These are phyloP conservation scores for Nakaseomyces uthaithaninus DNA, from an alignment of 1,139 yeast genomes.

Conservation along the genomic window DNA sequence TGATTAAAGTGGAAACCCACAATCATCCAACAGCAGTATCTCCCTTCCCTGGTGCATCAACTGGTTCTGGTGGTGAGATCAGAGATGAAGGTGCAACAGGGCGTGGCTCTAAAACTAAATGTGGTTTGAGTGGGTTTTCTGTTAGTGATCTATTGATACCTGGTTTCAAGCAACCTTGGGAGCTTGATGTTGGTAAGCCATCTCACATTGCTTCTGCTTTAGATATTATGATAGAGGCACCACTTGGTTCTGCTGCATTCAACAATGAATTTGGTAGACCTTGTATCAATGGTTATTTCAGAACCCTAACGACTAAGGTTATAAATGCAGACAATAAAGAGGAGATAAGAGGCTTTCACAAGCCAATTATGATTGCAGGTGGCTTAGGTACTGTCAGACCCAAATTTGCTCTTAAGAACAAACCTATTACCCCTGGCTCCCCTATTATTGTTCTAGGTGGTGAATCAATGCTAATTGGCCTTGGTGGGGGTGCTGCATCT, in stretches of 20 bases:
- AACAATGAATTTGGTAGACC: constrained; percentile 99
- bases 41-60: constrained; percentile 98
- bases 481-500: constrained; percentile 99
- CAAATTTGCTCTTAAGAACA: constrained; percentile 79
- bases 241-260: constrained; percentile 96
- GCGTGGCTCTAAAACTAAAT: constrained; percentile 93
- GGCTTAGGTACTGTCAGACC: constrained; percentile 98
- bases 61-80: constrained; percentile 99
- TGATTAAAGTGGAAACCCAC: constrained; percentile 96
- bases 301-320: constrained; percentile 84
- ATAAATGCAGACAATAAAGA: constrained; percentile 49
- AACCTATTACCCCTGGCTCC: constrained; percentile 86
- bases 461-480: constrained; percentile 96
- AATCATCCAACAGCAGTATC: constrained; percentile 99
- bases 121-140: constrained; percentile 90
- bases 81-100: constrained; percentile 99
- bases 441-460: constrained; percentile 94
- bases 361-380: constrained; percentile 99
- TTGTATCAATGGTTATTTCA: constrained; percentile 91
- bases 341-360: constrained; percentile 93
- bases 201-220: constrained; percentile 85
- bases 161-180: constrained; percentile 88
- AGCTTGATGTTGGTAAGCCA: constrained; percentile 76
- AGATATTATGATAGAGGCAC: constrained; percentile 96
- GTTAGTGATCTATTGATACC: constrained; percentile 91